Conservation (phyloP, 2,329 filamentous ascomycete genomes). For the Rutstroemia sp. region DNA sequence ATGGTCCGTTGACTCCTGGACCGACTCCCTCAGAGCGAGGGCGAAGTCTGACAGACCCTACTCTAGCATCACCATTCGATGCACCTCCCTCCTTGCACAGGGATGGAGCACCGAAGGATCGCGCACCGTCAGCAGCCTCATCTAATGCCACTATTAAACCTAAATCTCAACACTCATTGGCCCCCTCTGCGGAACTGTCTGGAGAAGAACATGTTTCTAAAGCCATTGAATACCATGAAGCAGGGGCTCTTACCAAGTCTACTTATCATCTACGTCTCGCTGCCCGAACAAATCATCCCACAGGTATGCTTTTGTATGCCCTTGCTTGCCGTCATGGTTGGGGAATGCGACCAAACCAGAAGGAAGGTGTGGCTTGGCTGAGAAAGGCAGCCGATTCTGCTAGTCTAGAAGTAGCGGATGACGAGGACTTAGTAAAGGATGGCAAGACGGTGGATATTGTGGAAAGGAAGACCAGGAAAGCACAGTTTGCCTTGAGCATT, state of each 20-base stretch:
- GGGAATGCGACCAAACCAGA: slow-evolving; percentile 91
- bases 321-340: slow-evolving; percentile 93
- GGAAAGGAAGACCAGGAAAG: slow-evolving; percentile 76
- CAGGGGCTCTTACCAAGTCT: slow-evolving; percentile 81
- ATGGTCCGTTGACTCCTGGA: slow-evolving; percentile 40
- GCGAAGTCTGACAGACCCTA: slow-evolving; percentile 38
- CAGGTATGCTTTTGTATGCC: slow-evolving; percentile 93
- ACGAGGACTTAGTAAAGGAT: slow-evolving; percentile 60
- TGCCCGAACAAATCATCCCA: slow-evolving; percentile 77
- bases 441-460: slow-evolving; percentile 56
- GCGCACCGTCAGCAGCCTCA: slow-evolving; percentile 20
- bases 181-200: slow-evolving; percentile 60
- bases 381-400: slow-evolving; percentile 83
- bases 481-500: slow-evolving; percentile 89
- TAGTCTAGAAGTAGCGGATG: slow-evolving; percentile 74
- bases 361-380: slow-evolving; percentile 86
- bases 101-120: slow-evolving; percentile 33
- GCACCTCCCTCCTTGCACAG: slow-evolving; percentile 18
- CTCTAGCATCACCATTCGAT: slow-evolving; percentile 24
- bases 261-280: slow-evolving; percentile 93
- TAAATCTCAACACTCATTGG: slow-evolving; percentile 42
- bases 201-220: slow-evolving; percentile 85
- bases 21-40: slow-evolving; percentile 35
- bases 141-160: slow-evolving; percentile 30
- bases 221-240: slow-evolving; percentile 84